Percentiles rank a stretch among this genome's conserved stretches.
phyloP scores from a whole-genome alignment of 352 stramenopile species.

The Aphanomyces invadans region DNA sequence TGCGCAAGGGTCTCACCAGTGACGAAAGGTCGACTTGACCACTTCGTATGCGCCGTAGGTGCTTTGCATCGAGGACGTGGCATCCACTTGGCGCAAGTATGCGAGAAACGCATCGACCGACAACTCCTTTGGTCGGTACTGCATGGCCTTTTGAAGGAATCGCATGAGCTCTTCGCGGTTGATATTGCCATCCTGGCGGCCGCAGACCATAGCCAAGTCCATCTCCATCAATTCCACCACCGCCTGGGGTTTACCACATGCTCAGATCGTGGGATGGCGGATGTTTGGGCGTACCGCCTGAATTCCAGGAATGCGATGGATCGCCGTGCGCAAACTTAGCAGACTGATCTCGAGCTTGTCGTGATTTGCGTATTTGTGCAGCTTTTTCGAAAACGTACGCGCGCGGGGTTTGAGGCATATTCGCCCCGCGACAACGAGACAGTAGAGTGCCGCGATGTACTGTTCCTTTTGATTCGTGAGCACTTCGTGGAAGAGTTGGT shows the following conservation, averaged over 20 bases:
- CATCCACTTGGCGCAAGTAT: slow-evolving; percentile 75
- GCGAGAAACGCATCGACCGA: slow-evolving; percentile 76
- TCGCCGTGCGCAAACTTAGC: slow-evolving; percentile 43
- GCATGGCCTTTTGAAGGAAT: slow-evolving; percentile 73
- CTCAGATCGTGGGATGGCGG: background rate
- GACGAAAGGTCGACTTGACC: slow-evolving; percentile 66
- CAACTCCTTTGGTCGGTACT: slow-evolving; percentile 61
- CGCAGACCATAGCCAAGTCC: slow-evolving; percentile 80
- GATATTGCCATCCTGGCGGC: slow-evolving; percentile 79
- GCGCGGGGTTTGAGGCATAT: slow-evolving; percentile 77
- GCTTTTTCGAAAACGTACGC: slow-evolving; percentile 75
- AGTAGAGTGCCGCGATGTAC: slow-evolving; percentile 63
- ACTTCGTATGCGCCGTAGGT: slow-evolving; percentile 71
- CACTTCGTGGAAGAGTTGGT: slow-evolving; percentile 13
- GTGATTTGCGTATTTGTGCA: slow-evolving; percentile 80
- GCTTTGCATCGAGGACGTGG: slow-evolving; percentile 45
- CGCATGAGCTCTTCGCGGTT: slow-evolving; percentile 78
- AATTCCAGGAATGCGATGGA: slow-evolving; percentile 75
- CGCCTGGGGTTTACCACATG: background rate
- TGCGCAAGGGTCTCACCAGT: too few relatives aligned
- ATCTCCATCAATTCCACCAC: slow-evolving; percentile 85
- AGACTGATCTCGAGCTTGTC: slow-evolving; percentile 82
- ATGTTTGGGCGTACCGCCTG: slow-evolving; percentile 34
- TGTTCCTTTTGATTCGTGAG: slow-evolving; percentile 38
- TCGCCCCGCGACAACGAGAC: slow-evolving; percentile 53